Evolutionary conservation across 257 asterid species (phyloP).

Genomic region (Salvia splendens): DNA sequence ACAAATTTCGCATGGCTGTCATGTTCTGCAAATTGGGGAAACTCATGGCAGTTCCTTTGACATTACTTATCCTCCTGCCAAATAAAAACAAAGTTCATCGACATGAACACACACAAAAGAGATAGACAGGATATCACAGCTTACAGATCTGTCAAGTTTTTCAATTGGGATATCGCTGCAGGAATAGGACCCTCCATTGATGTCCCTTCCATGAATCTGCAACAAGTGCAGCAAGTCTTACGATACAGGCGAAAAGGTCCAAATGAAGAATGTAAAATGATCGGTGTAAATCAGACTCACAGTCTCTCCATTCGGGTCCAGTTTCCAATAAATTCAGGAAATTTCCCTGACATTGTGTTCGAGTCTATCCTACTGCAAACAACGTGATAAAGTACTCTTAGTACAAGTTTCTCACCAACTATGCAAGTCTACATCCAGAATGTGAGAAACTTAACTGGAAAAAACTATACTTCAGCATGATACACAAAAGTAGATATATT

Average conservation of each 20-base stretch:
- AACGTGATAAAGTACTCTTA: slow-evolving; percentile 18
- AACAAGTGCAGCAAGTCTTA: slow-evolving; percentile 28
- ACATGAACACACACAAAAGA: neutral
- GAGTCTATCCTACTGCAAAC: slow-evolving; percentile 89
- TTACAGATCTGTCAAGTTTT: slow-evolving; percentile 56
- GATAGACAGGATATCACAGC: slow-evolving; percentile 29
- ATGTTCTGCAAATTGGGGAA: slow-evolving; percentile 60
- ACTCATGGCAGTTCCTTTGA: slow-evolving; percentile 46
- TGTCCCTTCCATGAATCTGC: slow-evolving; percentile 84
- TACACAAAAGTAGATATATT: neutral
- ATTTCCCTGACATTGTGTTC: slow-evolving; percentile 59
- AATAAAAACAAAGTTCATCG: slow-evolving; percentile 1
- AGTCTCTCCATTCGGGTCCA: slow-evolving; percentile 60
- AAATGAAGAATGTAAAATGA: neutral
- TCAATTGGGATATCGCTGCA: slow-evolving; percentile 48
- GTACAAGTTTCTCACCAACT: neutral
- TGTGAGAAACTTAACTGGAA: neutral
- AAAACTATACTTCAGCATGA: neutral
- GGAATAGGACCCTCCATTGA: slow-evolving; percentile 81
- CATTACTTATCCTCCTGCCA: slow-evolving; percentile 74
- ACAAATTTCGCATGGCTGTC: slow-evolving; percentile 43
- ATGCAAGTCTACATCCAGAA: neutral
- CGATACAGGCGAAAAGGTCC: slow-evolving; percentile 11
- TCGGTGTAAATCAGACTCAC: slow-evolving; percentile 47
- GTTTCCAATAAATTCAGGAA: slow-evolving; percentile 77